Base-by-base conservation (phyloP, 2,329 filamentous ascomycete genomes). In the Didymella segeticola region DNA sequence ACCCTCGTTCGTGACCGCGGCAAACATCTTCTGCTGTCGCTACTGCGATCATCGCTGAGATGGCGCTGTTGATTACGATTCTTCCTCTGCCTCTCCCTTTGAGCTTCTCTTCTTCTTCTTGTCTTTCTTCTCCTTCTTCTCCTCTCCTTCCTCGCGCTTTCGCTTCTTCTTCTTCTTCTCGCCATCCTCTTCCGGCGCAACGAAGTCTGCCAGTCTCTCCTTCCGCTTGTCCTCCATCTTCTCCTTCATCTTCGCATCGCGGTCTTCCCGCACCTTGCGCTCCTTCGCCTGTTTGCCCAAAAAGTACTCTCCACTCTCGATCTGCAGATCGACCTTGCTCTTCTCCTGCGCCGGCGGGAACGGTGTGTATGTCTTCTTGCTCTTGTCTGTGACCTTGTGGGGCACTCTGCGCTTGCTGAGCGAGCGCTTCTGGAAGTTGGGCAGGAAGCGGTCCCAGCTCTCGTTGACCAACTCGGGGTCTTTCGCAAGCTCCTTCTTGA, bases 241-340 rank as follows among this genome's bases (percentile, higher is more conserved):
- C 76, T 86, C 82, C 77, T 86, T 89, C 79, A 96, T 93, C 76
- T 89, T 88, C 74, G 96, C 91, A 70, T 91, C 84, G 62, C 91
- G 82, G 69, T 91, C 89, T 71, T 93, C 89, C 76, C 89, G 87
- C 39, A 82, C 86, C 48, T 88, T 89, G 57, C 93, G 83, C 69
- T 96, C 91, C 82, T 96, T 96, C 56, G 91, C 93, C 70, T 93
- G 87, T 81, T 96, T 96, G 71, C 88, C 88, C 71, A 99, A 78
- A 77, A 98, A 98, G 79, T 96, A 99, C 79, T 98, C 93, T 78
- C 95, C 93, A 67, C 86, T 93, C 82, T 99, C 95, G 80, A 99
- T 96, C 83, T 99, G 93, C 77, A 92, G 79, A 77, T 99, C 95
- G 67, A 99, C 85, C 86, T 98, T 99, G 86, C 93, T 97, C 90